Conservation (phyloP, 192 early-diverging fungal species). For the Gonapodya prolifera region DNA sequence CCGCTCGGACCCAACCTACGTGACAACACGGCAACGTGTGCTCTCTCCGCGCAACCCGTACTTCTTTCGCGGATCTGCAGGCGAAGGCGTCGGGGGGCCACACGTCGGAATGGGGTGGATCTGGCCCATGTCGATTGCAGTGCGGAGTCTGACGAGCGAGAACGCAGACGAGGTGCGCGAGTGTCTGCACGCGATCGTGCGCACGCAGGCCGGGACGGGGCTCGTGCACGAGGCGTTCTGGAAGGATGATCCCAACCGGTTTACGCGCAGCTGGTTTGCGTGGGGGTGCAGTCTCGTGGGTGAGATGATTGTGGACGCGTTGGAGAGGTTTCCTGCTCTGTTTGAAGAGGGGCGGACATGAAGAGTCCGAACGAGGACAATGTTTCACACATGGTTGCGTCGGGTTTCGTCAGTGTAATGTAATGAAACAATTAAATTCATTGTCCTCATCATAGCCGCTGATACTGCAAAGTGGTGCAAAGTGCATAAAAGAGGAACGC, state of each 20-base stretch:
- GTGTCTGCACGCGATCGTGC: slow-evolving; percentile 39
- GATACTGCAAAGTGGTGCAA: no score
- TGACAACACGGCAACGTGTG: slow-evolving; percentile 38
- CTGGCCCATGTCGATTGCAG: slow-evolving; percentile 54
- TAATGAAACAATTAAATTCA: no score
- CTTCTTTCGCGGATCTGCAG: slow-evolving; percentile 40
- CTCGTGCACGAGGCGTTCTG: slow-evolving; percentile 55
- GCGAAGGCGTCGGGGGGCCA: slow-evolving; percentile 46
- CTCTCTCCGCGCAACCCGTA: slow-evolving; percentile 52
- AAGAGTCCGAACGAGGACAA: no score
- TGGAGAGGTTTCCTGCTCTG: no score
- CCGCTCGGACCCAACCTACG: slow-evolving; percentile 32
- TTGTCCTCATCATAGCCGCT: no score
- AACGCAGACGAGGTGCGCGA: slow-evolving; percentile 30
- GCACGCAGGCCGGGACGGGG: slow-evolving; percentile 34
- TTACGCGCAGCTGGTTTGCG: background rate
- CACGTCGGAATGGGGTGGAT: slow-evolving; percentile 42
- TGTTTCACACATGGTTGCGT: no score
- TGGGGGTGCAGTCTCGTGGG: no score
- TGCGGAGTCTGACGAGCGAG: slow-evolving; percentile 35
- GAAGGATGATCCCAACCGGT: slow-evolving; percentile 15
- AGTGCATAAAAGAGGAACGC: no score
- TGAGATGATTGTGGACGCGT: no score
- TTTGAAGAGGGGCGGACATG: no score
- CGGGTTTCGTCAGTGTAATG: no score